Base-by-base conservation (phyloP, 805 yeast species). In the Nakazawaea wickerhamii region DNA sequence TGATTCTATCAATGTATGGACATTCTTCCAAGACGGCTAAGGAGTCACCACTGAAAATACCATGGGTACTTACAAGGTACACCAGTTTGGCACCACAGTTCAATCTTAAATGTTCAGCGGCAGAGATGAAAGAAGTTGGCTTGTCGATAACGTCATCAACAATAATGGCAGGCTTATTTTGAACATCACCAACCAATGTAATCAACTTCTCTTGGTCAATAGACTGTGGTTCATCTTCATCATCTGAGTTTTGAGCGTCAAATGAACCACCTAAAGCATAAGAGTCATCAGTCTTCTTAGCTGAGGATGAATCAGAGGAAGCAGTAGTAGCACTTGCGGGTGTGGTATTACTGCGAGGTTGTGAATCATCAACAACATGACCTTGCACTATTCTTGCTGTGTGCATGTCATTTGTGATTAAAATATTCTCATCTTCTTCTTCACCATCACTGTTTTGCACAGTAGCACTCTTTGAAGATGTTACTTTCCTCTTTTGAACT, bases 121-220 rank as follows among this genome's bases (percentile, higher is more conserved):
- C 99, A 23, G 97, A 91, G 50, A 93, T 84, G 59, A 90, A 91
- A 8, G 95, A 80, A 50, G 83, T 81, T 35, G 96, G 96, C 60
- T 93, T 88, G 60, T 93, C 99, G 55, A 93, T 84, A 95, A 93
- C 87, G 61, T 93, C 99, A 65, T 93, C 99, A 46, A 93, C 72
- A 47, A 93, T 85, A 51, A 93, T 86, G 15, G 97, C 98, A 5
- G 95, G 85, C 63, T 86, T 86, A 53, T 80, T 84, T 51, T 85
- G 80, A 39, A 93, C 99, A 60, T 91, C 95, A 48, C 99, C 99
- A 35, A 93, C 99, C 44, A 93, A 73, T 11, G 99, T 93, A 59
- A 93, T 93, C 56, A 91, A 75, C 63, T 88, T 90, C 63, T 91
- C 98, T 61, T 66, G 75, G 57, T 67, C 76, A 34, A 69, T 67